Evolutionary conservation across 345 rosid species (phyloP).

Genomic region (Lumnitzera racemosa): DNA sequence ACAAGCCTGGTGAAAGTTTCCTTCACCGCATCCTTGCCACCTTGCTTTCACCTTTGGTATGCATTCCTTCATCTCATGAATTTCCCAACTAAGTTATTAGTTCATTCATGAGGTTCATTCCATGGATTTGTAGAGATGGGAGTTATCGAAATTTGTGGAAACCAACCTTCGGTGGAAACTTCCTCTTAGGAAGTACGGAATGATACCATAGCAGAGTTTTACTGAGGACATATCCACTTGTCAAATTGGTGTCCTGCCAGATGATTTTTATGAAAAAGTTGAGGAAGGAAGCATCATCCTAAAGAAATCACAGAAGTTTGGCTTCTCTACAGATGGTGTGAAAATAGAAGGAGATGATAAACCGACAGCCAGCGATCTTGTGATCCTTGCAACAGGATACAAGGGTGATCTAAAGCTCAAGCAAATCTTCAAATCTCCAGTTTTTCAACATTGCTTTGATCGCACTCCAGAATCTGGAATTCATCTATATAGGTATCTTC

Average conservation of each 20-base stretch:
- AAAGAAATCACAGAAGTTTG: constrained; percentile 15
- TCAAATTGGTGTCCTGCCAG: constrained; percentile 12
- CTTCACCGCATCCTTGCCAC: constrained; percentile 15
- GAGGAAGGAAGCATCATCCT: constrained; percentile 22
- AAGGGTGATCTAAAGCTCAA: constrained; percentile 21
- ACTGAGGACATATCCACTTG: constrained; percentile 16
- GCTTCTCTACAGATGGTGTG: constrained; percentile 18
- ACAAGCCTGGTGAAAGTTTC: constrained; percentile 35
- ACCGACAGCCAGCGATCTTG: constrained; percentile 16
- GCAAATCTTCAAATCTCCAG: constrained; percentile 19
- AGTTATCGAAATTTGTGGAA: constrained; percentile 19
- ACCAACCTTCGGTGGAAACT: constrained; percentile 17
- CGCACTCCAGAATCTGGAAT: constrained; percentile 9
- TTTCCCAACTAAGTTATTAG: not conserved
- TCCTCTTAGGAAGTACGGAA: constrained; percentile 13
- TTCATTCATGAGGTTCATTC: not conserved
- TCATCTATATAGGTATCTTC: constrained; percentile 25
- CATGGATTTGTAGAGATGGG: constrained; percentile 19
- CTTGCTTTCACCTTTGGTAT: constrained; percentile 31
- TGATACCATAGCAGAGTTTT: constrained; percentile 24
- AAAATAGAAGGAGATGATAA: constrained; percentile 5
- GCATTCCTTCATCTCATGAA: not conserved
- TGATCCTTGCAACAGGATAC: constrained; percentile 28
- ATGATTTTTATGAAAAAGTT: constrained; percentile 21
- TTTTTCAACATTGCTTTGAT: constrained; percentile 14